Percentiles rank a stretch among this genome's conserved stretches.
Evolutionary conservation across 2,329 filamentous ascomycete genomes (phyloP).

Genomic region (Colletotrichum sp.): DNA sequence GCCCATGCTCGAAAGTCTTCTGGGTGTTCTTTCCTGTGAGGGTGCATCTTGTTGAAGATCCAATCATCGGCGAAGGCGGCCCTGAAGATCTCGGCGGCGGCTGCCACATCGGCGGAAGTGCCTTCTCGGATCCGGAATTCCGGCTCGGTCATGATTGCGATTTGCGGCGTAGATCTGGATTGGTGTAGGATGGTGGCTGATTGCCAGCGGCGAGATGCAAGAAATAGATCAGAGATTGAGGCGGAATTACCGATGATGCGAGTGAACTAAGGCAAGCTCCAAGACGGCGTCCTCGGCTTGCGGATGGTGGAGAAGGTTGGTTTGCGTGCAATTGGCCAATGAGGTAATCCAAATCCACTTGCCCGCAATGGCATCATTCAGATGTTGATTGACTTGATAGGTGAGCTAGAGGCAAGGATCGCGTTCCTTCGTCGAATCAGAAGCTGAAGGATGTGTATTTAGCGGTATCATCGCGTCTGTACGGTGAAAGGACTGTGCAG

Average conservation of each 20-base stretch:
- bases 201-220: neutral
- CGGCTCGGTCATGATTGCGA: slow-evolving; percentile 7
- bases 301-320: neutral
- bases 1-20: slow-evolving; percentile 25
- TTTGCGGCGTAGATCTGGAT: neutral
- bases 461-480: neutral
- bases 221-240: neutral
- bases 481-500: neutral
- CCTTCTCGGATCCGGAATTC: slow-evolving; percentile 35
- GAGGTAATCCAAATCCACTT: neutral
- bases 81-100: slow-evolving; percentile 30
- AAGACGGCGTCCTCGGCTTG: neutral
- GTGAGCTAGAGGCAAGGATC: neutral
- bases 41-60: slow-evolving; percentile 37
- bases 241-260: neutral
- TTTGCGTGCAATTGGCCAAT: neutral
- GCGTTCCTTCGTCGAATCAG: neutral
- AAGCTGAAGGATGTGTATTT: neutral
- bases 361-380: neutral
- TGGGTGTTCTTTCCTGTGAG: slow-evolving; percentile 26
- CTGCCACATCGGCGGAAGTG: slow-evolving; percentile 31
- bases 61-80: slow-evolving; percentile 33
- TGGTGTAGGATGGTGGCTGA: neutral
- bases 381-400: neutral
- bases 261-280: neutral